Percentiles rank a stretch among this genome's conserved stretches.
These are phyloP conservation scores for Rutidosis leptorrhynchoides DNA, from an alignment of 129 eudicot genomes.

Conservation along the genomic window DNA sequence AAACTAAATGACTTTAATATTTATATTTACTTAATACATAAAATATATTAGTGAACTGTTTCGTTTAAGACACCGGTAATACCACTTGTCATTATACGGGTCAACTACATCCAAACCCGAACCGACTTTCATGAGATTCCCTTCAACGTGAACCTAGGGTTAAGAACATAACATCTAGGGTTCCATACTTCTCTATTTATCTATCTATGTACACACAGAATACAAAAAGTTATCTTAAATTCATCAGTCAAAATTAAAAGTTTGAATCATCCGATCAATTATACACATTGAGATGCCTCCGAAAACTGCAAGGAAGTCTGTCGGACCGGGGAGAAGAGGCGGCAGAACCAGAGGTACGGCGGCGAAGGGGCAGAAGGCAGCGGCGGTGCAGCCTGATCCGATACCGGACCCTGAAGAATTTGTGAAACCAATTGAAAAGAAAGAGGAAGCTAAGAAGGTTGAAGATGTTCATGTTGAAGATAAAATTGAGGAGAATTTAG, in stretches of 20 bases:
- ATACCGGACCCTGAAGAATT: constrained; percentile 40
- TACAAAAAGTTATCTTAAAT: not conserved
- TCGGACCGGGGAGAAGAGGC: constrained; percentile 69
- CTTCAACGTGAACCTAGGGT: constrained; percentile 18
- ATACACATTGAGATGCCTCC: constrained; percentile 55
- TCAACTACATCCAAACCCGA: constrained; percentile 18
- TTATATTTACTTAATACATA: too few species aligned
- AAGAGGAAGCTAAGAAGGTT: constrained; percentile 31
- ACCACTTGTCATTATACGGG: too few species aligned
- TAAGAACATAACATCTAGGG: not conserved
- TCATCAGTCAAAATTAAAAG: constrained; percentile 16
- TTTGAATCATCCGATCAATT: constrained; percentile 1
- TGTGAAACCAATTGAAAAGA: constrained; percentile 18
- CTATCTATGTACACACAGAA: not conserved
- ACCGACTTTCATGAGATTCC: constrained; percentile 7
- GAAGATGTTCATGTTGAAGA: constrained; percentile 27
- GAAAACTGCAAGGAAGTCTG: constrained; percentile 43
- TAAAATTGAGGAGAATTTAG: constrained; percentile 29
- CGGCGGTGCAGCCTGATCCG: constrained; percentile 32
- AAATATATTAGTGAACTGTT: too few species aligned
- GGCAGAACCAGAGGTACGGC: too few species aligned
- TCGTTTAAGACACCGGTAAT: too few species aligned
- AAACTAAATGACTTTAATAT: too few species aligned
- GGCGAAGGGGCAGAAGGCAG: constrained; percentile 47
- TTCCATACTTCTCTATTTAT: too few species aligned